Base-by-base conservation (phyloP, 2,329 filamentous ascomycete species). In the Colletotrichum neosansevieriae region DNA sequence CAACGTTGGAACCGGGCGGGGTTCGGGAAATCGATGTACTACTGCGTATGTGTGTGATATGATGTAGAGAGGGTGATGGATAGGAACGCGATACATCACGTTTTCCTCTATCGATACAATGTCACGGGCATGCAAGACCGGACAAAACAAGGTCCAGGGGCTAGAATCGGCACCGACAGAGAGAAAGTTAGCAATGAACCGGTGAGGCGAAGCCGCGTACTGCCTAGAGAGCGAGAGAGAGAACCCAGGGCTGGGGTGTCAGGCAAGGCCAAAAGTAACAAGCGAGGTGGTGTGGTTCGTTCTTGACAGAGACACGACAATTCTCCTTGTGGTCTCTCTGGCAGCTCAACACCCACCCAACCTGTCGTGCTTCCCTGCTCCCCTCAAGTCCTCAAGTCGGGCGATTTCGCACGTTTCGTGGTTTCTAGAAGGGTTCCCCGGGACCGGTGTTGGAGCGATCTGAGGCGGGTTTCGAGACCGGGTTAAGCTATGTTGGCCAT, bases 241-340 rank as follows among this genome's bases (percentile, higher is more conserved):
- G 19, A 9, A 49, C 10, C 45, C 17, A 42, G 36, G 36, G 36
- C 53, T 40, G 53, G 53, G 17, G 36, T 21, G 21, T 57, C n/a
- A 42, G 36, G 53, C 53, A 54, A 54, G 36, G 53, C 36, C 36
- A 57, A 57, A 57, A 19, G 19, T 57, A 42, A 57, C 44, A 57
- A 57, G 53, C 53, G 53, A 57, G 53, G 53, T 40, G 51, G 51
- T 42, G 53, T 40, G 19, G 29, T 56, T 24, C 4, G 24, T 24
- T 4, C 5, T 9, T 29, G 29, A 29, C 29, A 9, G 29, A 29
- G 29, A 9, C 29, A 7, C 29, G 29, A 29, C 29, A 29, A 24
- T 24, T 24, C 24, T 24, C 5, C 24, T 24, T 24, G 3, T 24
- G 24, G 24, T 24, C 17, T 49, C 11, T 38, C 36, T 38, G 42